phyloP scores from a whole-genome alignment of 345 rosid species.

The Erodium maritimum region DNA sequence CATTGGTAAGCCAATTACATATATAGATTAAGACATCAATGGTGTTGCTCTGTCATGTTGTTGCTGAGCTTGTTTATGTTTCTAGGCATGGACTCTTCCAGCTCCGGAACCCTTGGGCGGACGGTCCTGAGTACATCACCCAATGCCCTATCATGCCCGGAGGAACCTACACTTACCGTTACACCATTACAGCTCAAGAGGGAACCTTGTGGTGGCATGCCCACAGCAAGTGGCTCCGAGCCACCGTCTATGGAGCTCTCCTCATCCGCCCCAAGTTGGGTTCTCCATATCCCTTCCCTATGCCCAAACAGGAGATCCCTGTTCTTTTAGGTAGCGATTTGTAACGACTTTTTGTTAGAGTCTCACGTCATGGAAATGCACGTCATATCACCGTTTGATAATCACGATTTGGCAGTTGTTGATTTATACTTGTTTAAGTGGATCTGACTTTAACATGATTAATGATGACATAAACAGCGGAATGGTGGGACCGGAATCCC shows the following conservation, averaged over 20 bases:
- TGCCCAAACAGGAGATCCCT: constrained; percentile 44
- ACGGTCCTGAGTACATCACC: constrained; percentile 75
- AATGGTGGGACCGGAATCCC: constrained; percentile 77
- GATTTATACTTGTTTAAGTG: too few species aligned
- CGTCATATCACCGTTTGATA: too few species aligned
- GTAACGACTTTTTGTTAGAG: too few species aligned
- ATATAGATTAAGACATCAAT: too few species aligned
- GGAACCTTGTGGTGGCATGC: constrained; percentile 98
- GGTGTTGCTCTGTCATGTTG: too few species aligned
- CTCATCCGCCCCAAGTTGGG: constrained; percentile 41
- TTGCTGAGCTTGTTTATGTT: too few species aligned
- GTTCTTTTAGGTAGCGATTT: constrained; percentile 59
- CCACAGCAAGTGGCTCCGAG: constrained; percentile 67
- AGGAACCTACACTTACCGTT: constrained; percentile 41
- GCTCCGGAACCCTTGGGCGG: constrained; percentile 71
- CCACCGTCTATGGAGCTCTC: constrained; percentile 78
- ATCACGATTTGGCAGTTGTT: too few species aligned
- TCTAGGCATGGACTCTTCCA: constrained; percentile 70
- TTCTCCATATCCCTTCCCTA: constrained; percentile 43
- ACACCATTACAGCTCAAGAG: constrained; percentile 40
- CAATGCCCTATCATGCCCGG: constrained; percentile 80
- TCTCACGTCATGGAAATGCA: too few species aligned
- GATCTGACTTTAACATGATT: too few species aligned
- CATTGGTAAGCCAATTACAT: too few species aligned
- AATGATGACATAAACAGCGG: constrained; percentile 36